Conservation (phyloP, 139 green algal genomes). For the Trebouxia sp. region DNA sequence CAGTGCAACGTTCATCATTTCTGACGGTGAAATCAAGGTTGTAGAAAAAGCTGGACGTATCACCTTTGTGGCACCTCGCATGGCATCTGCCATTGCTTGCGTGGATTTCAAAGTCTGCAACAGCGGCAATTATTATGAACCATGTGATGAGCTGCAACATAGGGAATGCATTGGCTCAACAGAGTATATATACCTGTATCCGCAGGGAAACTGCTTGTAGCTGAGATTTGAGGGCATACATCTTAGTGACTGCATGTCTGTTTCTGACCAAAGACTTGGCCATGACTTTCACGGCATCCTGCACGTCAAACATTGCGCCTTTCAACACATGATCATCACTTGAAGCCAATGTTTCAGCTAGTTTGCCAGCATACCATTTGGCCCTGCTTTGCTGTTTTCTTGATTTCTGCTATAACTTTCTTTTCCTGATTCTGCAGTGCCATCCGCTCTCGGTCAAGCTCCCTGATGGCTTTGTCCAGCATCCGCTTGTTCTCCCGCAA, state of each 20-base stretch:
- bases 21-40: no score
- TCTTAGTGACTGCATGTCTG: conserved; percentile 95
- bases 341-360: neutral
- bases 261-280: conserved; percentile 98
- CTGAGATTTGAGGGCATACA: conserved; percentile 95
- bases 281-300: conserved; percentile 98
- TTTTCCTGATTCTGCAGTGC: conserved; percentile 73
- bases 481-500: conserved; percentile 98
- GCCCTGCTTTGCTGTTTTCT: conserved; percentile 94
- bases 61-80: conserved; percentile 94
- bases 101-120: conserved; percentile 96
- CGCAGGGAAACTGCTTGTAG: conserved; percentile 95
- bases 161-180: neutral
- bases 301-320: neutral
- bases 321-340: neutral
- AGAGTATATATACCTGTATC: conserved; percentile 66
- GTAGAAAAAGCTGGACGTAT: no score
- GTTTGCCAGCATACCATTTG: conserved; percentile 79
- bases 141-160: neutral
- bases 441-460: conserved; percentile 88
- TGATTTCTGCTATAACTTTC: conserved; percentile 94
- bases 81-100: conserved; percentile 96
- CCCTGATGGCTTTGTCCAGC: conserved; percentile 96
- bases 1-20: no score
- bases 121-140: neutral